These are phyloP conservation scores for Chlamydomonas urium DNA, from an alignment of 139 green algal genomes.

Conservation along the genomic window DNA sequence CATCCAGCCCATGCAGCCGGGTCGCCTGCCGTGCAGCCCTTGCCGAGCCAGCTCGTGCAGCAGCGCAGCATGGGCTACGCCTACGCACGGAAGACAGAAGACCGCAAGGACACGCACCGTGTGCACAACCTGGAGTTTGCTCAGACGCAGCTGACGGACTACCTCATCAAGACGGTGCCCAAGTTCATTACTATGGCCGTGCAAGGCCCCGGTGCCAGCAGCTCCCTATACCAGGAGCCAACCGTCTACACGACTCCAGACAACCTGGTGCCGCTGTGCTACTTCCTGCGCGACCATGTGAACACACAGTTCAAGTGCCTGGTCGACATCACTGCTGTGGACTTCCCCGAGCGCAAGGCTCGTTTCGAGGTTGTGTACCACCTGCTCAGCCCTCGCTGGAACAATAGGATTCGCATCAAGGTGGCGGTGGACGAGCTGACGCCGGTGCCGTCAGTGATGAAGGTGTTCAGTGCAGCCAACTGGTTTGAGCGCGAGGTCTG, in stretches of 20 bases:
- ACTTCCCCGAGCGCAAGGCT: conserved; percentile 69
- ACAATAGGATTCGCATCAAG: conserved; percentile 64
- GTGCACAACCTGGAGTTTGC: conserved; percentile 19
- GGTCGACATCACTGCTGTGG: conserved; percentile 79
- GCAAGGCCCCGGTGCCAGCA: conserved; percentile 37
- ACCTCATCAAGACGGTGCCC: conserved; percentile 64
- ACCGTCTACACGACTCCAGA: conserved; percentile 56
- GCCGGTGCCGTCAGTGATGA: conserved; percentile 42
- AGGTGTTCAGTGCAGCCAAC: conserved; percentile 41
- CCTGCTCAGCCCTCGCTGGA: conserved; percentile 52
- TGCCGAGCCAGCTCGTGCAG: not conserved
- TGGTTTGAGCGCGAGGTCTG: conserved; percentile 82
- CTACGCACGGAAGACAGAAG: conserved; percentile 32
- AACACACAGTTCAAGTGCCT: conserved; percentile 76
- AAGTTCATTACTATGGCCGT: conserved; percentile 65
- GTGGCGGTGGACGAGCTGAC: conserved; percentile 62
- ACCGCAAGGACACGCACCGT: conserved; percentile 24
- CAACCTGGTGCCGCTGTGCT: conserved; percentile 51
- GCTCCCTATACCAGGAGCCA: conserved; percentile 42
- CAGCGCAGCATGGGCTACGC: conserved; percentile 29
- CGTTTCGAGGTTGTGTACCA: conserved; percentile 83
- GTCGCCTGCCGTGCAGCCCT: not conserved
- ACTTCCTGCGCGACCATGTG: conserved; percentile 67
- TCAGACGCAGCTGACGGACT: conserved; percentile 40
- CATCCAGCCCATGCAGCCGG: not conserved